Conservation (phyloP, 306 rosid species). For the Calophaca sinica region DNA sequence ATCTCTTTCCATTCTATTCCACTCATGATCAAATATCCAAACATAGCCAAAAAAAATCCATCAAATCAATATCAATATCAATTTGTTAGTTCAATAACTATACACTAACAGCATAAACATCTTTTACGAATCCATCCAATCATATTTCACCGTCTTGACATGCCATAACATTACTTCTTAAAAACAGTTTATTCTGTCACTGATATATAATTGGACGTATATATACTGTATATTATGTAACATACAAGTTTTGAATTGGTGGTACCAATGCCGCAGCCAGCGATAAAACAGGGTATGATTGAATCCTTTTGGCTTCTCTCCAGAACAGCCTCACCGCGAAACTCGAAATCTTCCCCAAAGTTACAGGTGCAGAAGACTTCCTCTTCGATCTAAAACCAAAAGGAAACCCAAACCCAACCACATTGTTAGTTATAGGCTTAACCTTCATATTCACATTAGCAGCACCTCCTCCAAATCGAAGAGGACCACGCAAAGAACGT, state of each 20-base stretch:
- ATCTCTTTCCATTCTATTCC: conserved; percentile 1
- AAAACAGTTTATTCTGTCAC: too few relatives aligned
- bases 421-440: conserved; percentile 55
- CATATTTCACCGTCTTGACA: not conserved
- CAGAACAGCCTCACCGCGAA: conserved; percentile 54
- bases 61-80: conserved; percentile 9
- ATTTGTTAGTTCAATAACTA: not conserved
- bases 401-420: conserved; percentile 55
- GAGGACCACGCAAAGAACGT: conserved; percentile 45
- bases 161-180: too few relatives aligned
- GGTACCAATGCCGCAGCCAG: conserved; percentile 81
- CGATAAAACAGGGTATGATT: conserved; percentile 62
- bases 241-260: conserved; percentile 81
- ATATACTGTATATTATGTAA: not conserved
- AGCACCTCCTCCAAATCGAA: conserved; percentile 43
- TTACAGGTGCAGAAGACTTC: conserved; percentile 41
- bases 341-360: conserved; percentile 66
- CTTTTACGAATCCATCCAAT: not conserved
- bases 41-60: conserved; percentile 6
- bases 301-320: conserved; percentile 66
- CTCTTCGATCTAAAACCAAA: conserved; percentile 56
- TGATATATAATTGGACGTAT: too few relatives aligned
- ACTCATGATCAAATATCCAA: not conserved
- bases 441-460: conserved; percentile 45
- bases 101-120: too few relatives aligned